Evolutionary conservation across 2,329 filamentous ascomycete species (phyloP).

Genomic region (Didymellaceae sp.): DNA sequence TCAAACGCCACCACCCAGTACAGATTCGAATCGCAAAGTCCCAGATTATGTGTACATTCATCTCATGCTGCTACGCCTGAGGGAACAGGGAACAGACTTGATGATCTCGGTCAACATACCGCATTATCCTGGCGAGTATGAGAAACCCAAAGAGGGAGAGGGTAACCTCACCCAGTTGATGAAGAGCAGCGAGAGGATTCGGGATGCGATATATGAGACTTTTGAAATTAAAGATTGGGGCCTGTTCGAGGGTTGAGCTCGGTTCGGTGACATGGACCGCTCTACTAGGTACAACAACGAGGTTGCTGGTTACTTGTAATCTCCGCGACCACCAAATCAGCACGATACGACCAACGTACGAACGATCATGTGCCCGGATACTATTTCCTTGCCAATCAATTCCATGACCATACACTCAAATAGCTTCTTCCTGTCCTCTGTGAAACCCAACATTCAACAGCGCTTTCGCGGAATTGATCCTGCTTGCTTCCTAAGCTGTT

Average conservation of each 20-base stretch:
- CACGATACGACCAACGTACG: too few species aligned
- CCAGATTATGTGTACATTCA: slow-evolving; percentile 74
- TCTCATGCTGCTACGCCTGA: slow-evolving; percentile 77
- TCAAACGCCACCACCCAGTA: slow-evolving; percentile 50
- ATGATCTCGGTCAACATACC: slow-evolving; percentile 89
- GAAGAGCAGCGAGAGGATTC: slow-evolving; percentile 65
- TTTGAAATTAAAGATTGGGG: slow-evolving; percentile 83
- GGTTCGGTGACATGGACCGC: too few species aligned
- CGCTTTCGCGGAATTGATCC: too few species aligned
- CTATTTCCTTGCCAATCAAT: too few species aligned
- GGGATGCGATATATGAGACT: slow-evolving; percentile 73
- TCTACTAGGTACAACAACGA: too few species aligned
- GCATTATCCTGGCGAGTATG: slow-evolving; percentile 76
- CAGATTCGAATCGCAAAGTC: slow-evolving; percentile 37
- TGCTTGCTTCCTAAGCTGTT: too few species aligned
- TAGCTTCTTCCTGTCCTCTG: too few species aligned
- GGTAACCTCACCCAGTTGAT: slow-evolving; percentile 63
- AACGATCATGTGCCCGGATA: too few species aligned
- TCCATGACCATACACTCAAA: too few species aligned
- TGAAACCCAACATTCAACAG: too few species aligned
- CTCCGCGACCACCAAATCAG: too few species aligned
- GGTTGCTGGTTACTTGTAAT: too few species aligned
- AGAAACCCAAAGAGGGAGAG: slow-evolving; percentile 74
- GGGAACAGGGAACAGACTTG: slow-evolving; percentile 77
- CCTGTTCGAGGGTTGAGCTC: slow-evolving; percentile 62